phyloP scores from a whole-genome alignment of 768 basidiomycete species.

The Amanita fuliginea region DNA sequence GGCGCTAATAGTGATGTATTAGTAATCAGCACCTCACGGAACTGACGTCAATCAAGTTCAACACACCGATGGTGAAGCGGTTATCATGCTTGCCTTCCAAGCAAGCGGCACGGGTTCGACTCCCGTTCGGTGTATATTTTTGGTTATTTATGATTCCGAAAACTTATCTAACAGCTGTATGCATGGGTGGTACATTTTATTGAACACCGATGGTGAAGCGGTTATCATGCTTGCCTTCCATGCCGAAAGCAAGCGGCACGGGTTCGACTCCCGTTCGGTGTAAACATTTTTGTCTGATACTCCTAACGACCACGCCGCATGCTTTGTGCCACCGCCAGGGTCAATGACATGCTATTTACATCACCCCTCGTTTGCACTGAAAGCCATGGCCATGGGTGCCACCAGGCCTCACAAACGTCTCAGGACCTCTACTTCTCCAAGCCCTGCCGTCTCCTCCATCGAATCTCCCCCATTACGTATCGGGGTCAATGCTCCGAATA shows the following conservation, averaged over 20 bases:
- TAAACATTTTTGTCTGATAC: neutral
- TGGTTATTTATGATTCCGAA: neutral
- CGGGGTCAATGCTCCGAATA: neutral
- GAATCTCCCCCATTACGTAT: neutral
- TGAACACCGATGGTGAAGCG: slow-evolving; percentile 63
- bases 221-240: slow-evolving; percentile 91
- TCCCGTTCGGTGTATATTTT: slow-evolving; percentile 5
- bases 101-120: slow-evolving; percentile 9
- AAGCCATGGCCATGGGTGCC: slow-evolving; percentile 2
- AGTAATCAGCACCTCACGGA: neutral
- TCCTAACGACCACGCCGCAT: neutral
- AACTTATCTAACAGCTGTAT: too few species aligned
- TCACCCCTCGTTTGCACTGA: neutral
- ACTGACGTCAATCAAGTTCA: neutral
- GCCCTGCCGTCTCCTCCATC: neutral
- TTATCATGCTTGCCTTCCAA: slow-evolving; percentile 91
- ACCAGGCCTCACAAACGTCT: slow-evolving; percentile 6
- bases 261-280: slow-evolving; percentile 5
- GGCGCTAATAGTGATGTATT: neutral
- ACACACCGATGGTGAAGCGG: slow-evolving; percentile 68
- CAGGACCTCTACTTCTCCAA: neutral
- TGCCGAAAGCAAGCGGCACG: slow-evolving; percentile 14
- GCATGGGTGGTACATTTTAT: too few species aligned
- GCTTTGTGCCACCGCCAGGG: neutral
- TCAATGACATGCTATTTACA: slow-evolving; percentile 1